phyloP scores from a whole-genome alignment of 2,329 filamentous ascomycete genomes.

The Colletotrichum horii region DNA sequence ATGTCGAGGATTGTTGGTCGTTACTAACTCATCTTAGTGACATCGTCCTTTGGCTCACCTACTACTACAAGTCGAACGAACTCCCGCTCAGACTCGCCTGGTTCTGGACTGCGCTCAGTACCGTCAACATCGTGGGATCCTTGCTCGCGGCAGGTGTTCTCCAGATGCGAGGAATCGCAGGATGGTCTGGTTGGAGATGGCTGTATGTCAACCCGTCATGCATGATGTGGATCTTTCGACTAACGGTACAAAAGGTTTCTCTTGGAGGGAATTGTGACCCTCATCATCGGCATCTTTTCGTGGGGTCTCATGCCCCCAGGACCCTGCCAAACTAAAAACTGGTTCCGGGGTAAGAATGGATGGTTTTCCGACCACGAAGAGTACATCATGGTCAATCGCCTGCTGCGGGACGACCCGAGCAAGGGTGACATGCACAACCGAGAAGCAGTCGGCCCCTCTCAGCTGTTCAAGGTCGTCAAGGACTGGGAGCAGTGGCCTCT shows the following conservation, averaged over 20 bases:
- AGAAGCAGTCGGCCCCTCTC: constrained; percentile 48
- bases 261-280: constrained; percentile 52
- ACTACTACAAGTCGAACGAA: constrained; percentile 36
- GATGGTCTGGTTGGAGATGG: constrained; percentile 47
- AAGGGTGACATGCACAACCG: constrained; percentile 67
- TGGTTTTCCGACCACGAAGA: constrained; percentile 69
- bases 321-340: constrained; percentile 55
- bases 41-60: constrained; percentile 35
- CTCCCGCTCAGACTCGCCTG: constrained; percentile 32
- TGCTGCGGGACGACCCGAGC: constrained; percentile 64
- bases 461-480: constrained; percentile 55
- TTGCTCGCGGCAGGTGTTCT: constrained; percentile 48
- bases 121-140: constrained; percentile 40
- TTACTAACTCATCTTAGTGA: constrained; percentile 22
- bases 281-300: constrained; percentile 47
- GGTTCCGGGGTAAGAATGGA: constrained; percentile 62
- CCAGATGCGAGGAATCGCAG: constrained; percentile 39
- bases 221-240: background rate
- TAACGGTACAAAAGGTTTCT: constrained; percentile 41
- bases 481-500: constrained; percentile 68
- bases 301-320: constrained; percentile 51
- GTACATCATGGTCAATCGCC: constrained; percentile 65
- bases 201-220: constrained; percentile 26
- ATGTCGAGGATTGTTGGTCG: background rate
- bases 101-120: constrained; percentile 33